Evolutionary conservation across 2,329 filamentous ascomycete species (phyloP).

Genomic region (Gaeumannomyces tritici): DNA sequence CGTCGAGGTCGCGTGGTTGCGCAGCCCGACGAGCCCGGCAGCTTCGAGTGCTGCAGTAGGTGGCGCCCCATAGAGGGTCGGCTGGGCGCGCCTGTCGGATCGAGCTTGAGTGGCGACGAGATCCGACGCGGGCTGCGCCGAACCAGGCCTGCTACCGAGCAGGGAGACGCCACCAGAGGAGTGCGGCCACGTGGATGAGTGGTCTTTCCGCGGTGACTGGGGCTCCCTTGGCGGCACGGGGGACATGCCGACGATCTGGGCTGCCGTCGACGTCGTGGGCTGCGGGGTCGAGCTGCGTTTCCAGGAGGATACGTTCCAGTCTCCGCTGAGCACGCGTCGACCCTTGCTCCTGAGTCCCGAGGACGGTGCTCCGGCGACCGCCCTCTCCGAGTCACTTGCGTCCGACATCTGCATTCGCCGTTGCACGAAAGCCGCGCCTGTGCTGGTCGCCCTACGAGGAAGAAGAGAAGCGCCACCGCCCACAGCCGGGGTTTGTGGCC

Average conservation of each 20-base stretch:
- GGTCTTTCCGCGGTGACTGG: not conserved
- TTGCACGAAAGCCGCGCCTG: conserved; percentile 36
- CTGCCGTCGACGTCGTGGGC: not conserved
- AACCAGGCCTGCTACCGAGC: not conserved
- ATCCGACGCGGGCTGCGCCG: not conserved
- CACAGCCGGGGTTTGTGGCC: not conserved
- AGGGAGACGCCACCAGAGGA: not conserved
- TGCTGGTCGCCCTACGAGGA: conserved; percentile 33
- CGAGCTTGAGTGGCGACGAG: not conserved
- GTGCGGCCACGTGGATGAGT: not conserved
- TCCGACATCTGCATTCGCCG: conserved; percentile 19
- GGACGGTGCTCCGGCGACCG: not conserved
- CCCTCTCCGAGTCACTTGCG: conserved; percentile 11
- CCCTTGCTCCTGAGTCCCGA: not conserved
- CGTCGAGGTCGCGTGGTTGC: conserved; percentile 4
- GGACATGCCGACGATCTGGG: not conserved
- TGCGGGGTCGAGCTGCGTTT: conserved; percentile 8
- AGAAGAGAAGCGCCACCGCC: conserved; percentile 8
- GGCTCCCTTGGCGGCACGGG: not conserved
- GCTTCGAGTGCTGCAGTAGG: conserved; percentile 3
- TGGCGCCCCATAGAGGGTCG: not conserved
- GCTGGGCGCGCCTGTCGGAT: not conserved
- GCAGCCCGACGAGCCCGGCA: not conserved
- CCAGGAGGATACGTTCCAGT: conserved; percentile 14
- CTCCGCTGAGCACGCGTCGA: conserved; percentile 18